These are phyloP conservation scores for Aureobasidium mangrovei DNA, from an alignment of 2,329 filamentous ascomycete genomes.

Conservation along the genomic window DNA sequence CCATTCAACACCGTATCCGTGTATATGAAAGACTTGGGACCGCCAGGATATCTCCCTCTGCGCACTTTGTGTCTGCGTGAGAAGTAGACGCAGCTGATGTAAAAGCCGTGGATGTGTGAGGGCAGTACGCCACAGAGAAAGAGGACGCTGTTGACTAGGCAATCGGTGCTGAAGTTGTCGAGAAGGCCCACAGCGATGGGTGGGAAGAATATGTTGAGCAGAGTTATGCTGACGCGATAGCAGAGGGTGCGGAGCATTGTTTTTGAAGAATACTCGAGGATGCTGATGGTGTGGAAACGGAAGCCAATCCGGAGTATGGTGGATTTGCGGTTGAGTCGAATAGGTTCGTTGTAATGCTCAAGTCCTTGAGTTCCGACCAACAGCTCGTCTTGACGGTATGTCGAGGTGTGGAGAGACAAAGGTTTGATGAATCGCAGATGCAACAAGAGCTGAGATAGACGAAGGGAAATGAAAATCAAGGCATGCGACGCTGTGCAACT, in stretches of 20 bases:
- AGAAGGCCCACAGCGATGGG: slow-evolving; percentile 31
- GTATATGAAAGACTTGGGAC: slow-evolving; percentile 27
- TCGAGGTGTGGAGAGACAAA: too few species aligned
- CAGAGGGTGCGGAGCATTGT: slow-evolving; percentile 2
- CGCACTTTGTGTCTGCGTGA: slow-evolving; percentile 23
- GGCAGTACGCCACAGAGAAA: slow-evolving; percentile 35
- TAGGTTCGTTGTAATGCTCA: too few species aligned
- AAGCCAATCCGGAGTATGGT: too few species aligned
- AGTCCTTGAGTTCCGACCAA: too few species aligned
- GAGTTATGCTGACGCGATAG: slow-evolving; percentile 26
- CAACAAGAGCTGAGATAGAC: background rate
- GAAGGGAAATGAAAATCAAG: background rate
- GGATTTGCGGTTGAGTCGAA: too few species aligned
- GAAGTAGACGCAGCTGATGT: slow-evolving; percentile 33
- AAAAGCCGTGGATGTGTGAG: slow-evolving; percentile 34
- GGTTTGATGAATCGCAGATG: too few species aligned
- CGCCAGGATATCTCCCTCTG: slow-evolving; percentile 31
- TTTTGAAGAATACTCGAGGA: background rate
- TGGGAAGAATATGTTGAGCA: slow-evolving; percentile 35
- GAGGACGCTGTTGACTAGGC: slow-evolving; percentile 30
- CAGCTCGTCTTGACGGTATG: too few species aligned
- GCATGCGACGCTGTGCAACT: background rate
- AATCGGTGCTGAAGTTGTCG: slow-evolving; percentile 29
- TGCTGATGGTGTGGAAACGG: background rate
- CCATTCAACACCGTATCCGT: slow-evolving; percentile 31